Base-by-base conservation (phyloP, 1,284 basidiomycete species). In the Heterobasidion irregulare region DNA sequence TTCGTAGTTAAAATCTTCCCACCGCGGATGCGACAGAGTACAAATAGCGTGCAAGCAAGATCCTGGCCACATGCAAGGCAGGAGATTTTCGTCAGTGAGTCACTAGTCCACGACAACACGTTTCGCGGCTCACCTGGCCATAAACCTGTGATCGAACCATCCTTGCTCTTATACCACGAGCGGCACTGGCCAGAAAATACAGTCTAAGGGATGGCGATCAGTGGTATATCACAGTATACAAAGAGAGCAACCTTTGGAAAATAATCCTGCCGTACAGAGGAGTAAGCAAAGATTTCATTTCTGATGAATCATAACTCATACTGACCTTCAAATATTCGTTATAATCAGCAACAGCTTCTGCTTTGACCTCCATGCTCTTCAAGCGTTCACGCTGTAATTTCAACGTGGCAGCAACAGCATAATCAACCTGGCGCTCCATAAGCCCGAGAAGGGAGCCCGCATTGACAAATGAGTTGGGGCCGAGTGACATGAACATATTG, bases 161-260 rank as follows among this genome's bases (percentile, higher is more conserved):
- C 79, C 59, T 75, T 75, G 57, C 76, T 71, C 64, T 86, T 86
- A 62, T 86, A 86, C 84, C 84, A 87, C 2, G 81, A 81, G 6
- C 75, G 71, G 61, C 84, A 85, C 56, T 78, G 76, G 55, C 76
- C 75, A 38, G 75, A 74, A 63, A 76, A 85, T 1, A 84, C 80
- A 2, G 80, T 83, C 79, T 83, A 12, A n/a, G 6, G 26, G 48
- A 50, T 18, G 6, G 10, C 10, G 5, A 5, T 41, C 38, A 41
- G 6, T n/a, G 38, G 10, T 7, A 10, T n/a, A 41, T n/a, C 12
- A 10, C n/a, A 5, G 8, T n/a, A 41, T n/a, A 5, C 4, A 41
- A 26, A 26, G 4, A 26, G 26, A 26, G 26, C 26, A 26, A 26
- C 77, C 58, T 60, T 70, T 16, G 71, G 75, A 65, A 79, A 79